Base-by-base conservation (phyloP, 805 yeast genomes). In the Isabelozyma heimii region DNA sequence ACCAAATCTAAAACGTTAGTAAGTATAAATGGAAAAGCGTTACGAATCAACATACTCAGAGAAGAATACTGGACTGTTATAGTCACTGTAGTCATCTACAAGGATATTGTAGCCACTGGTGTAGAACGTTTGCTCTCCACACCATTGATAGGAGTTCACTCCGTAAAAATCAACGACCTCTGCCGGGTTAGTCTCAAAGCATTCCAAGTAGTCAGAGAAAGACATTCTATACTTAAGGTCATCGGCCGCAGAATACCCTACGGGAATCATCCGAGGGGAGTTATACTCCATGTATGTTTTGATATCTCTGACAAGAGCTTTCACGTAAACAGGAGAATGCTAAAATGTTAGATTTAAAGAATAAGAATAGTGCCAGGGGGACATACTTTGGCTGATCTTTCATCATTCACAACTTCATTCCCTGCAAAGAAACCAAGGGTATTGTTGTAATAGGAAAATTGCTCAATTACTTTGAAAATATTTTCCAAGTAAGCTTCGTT, bases 231-330 rank as follows among this genome's bases (percentile, higher is more conserved):
- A 91, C 45, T 76, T 68, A 51, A 91, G 75, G 60, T 91, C 97
- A 68, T 92, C 98, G 1, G 97, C 98, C 0, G 98, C 97, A 0
- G 97, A 90, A 65, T 92, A 92, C 0, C 98, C 98, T 37, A 92
- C 89, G 0, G 98, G 98, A 14, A 92, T 80, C 12, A 60, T 59
- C 47, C 99, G 77, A 1, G 82, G 78, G 3, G 83, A 67, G 58
- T 89, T 81, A 26, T 63, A 58, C 8, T 69, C 62, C 52, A 89
- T 83, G 62, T 87, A 92, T 27, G 70, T 69, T 65, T 91, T 91
- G 72, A 92, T 79, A 67, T 92, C 97, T 44, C 92, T 75, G 5
- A 90, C 74, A 27, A 91, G 77, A 0, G 89, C 91, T 59, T 90
- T 89, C 40, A 92, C 73, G 61, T 83, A 92, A 2, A 77, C 73